Conservation (phyloP, 441 rosid genomes). For the Raphanus hybrid region DNA sequence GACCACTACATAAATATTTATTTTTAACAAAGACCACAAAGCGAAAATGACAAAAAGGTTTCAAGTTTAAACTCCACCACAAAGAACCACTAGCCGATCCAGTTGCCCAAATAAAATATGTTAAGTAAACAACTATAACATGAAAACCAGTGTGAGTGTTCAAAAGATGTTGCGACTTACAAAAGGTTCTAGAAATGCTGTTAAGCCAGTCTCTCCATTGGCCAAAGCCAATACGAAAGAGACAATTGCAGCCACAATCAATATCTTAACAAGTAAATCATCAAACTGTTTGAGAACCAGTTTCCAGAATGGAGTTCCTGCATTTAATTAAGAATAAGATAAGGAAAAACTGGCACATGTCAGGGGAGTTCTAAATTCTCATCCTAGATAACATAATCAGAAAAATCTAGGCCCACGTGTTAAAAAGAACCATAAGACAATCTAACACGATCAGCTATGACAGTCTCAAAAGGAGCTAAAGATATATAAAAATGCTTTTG, state of each 20-base stretch:
- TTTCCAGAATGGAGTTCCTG: constrained; percentile 99
- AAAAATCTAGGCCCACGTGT: constrained; percentile 10
- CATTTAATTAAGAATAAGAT: constrained; percentile 36
- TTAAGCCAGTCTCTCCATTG: constrained; percentile 95
- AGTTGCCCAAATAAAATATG: constrained; percentile 5
- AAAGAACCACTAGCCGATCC: background rate
- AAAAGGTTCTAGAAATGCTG: constrained; percentile 98
- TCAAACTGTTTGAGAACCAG: constrained; percentile 95
- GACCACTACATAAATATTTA: background rate
- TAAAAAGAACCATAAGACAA: constrained; percentile 13
- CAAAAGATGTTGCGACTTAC: constrained; percentile 57
- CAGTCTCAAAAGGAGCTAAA: constrained; percentile 1
- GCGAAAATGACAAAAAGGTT: background rate
- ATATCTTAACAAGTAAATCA: constrained; percentile 98
- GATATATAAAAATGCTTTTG: constrained; percentile 6
- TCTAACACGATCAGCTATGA: constrained; percentile 16
- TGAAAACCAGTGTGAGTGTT: background rate
- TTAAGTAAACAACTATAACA: background rate
- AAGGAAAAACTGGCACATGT: constrained; percentile 23
- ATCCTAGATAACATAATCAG: constrained; percentile 20
- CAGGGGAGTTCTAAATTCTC: constrained; percentile 3
- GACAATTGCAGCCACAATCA: constrained; percentile 91
- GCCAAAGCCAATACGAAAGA: constrained; percentile 90
- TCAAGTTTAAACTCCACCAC: constrained; percentile 17
- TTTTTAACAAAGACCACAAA: constrained; percentile 8